A percentile compares a stretch with the other conserved stretches of the same genome.
Conservation (phyloP, 164 flowering plant genomes). For the Taxillus chinensis region DNA sequence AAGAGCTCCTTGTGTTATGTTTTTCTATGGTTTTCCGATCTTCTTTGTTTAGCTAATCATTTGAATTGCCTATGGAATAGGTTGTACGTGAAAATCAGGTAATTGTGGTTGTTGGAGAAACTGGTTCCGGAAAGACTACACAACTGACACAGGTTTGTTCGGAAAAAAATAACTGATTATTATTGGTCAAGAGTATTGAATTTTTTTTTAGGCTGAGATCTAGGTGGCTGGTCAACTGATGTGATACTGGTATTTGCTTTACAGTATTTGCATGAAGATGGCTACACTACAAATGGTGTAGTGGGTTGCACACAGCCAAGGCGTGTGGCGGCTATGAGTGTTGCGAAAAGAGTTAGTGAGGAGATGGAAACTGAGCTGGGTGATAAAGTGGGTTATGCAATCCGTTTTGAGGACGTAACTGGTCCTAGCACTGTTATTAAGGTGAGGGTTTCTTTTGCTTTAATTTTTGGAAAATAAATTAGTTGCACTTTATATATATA, state of each 20-base stretch:
- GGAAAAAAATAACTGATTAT: no score
- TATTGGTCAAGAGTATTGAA: not conserved
- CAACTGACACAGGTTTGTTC: slow-evolving; percentile 82
- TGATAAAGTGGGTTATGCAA: slow-evolving; percentile 90
- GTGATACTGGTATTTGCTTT: slow-evolving; percentile 8
- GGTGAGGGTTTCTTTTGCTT: slow-evolving; percentile 26
- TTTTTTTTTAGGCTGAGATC: not conserved
- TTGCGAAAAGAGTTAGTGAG: slow-evolving; percentile 98
- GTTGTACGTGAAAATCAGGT: slow-evolving; percentile 94
- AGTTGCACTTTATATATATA: no score
- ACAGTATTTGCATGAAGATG: slow-evolving; percentile 96
- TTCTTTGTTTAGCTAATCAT: not conserved
- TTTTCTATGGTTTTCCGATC: no score
- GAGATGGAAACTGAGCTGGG: slow-evolving; percentile 97
- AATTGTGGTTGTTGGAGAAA: slow-evolving; percentile 90
- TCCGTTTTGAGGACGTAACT: slow-evolving; percentile 94
- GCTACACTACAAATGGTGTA: slow-evolving; percentile 63
- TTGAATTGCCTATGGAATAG: slow-evolving; percentile 19
- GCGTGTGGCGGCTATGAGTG: slow-evolving; percentile 99
- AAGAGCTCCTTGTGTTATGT: no score
- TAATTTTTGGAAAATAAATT: no score
- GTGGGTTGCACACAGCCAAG: slow-evolving; percentile 98
- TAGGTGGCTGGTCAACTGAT: slow-evolving; percentile 1
- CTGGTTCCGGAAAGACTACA: slow-evolving; percentile 98
- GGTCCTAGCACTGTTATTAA: slow-evolving; percentile 82